Evolutionary conservation across 371 early-diverging fungal species (phyloP).

Genomic region (Apophysomyces ossiformis): DNA sequence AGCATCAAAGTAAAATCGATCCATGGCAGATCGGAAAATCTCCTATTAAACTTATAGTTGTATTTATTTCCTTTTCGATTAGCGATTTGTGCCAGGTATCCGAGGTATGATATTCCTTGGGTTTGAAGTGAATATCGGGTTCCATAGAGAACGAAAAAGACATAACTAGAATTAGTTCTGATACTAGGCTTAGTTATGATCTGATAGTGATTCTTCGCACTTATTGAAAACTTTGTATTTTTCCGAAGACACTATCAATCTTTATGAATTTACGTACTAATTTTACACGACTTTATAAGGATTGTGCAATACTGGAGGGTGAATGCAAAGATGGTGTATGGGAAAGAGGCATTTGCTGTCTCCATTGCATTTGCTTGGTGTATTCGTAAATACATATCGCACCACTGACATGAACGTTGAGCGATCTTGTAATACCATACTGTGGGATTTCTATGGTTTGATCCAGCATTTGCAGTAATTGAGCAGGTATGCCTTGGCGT

Average conservation of each 20-base stretch:
- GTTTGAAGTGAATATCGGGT: too few species aligned
- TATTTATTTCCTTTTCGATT: not conserved
- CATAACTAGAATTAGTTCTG: too few species aligned
- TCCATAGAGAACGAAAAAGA: too few species aligned
- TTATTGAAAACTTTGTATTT: too few species aligned
- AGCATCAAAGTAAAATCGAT: too few species aligned
- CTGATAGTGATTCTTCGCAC: too few species aligned
- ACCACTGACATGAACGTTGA: conserved; percentile 73
- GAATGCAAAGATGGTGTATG: conserved; percentile 3
- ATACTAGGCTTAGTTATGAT: too few species aligned
- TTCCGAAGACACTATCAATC: too few species aligned
- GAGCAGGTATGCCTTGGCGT: conserved; percentile 61
- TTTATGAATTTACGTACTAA: not conserved
- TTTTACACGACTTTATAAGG: not conserved
- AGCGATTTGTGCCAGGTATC: too few species aligned
- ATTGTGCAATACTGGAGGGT: conserved; percentile 2
- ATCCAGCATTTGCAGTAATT: conserved; percentile 61
- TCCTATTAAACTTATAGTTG: too few species aligned
- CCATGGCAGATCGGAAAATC: too few species aligned
- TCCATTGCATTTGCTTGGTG: conserved; percentile 59
- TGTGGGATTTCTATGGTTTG: conserved; percentile 69
- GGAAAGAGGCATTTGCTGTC: conserved; percentile 24
- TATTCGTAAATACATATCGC: conserved; percentile 66
- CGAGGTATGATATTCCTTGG: too few species aligned
- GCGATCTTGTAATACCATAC: conserved; percentile 62